Base-by-base conservation (phyloP, 2,329 filamentous ascomycete species). In the Dendryphion nanum region DNA sequence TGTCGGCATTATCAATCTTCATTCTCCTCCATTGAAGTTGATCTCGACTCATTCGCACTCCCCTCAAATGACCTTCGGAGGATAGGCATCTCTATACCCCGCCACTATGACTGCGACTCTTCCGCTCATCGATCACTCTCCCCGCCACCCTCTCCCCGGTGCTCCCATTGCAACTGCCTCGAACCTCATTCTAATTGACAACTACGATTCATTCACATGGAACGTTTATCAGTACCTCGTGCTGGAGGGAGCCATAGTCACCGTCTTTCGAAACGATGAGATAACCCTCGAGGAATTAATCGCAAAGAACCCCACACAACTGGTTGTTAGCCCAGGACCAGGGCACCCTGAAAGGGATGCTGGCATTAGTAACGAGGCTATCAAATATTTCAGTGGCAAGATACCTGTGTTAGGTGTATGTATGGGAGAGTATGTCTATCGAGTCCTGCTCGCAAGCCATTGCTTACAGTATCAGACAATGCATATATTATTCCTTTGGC, bases 141-240 rank as follows among this genome's bases (percentile, higher is more conserved):
- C 90, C 57, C 83, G 85, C 63, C 83, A 95, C 67, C 86, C 88
- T 42, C 78, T 85, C 47, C 83, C 85, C 36, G 83, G 83, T 19
- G 74, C 82, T 36, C 82, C 83, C 23, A 75, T 96, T 37, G 66
- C 84, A 17, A 89, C 83, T 35, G 93, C 93, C 18, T 86, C 85
- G 40, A 97, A 97, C 68, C 78, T 98, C 41, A 79, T 98, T 47
- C 77, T 98, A 48, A 96, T 98, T 58, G 93, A 98, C 75, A 98
- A 98, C 70, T 98, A 97, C 69, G 93, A 98, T 69, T 97, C 93
- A 3, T 98, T 98, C 67, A 96, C 91, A 42, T 98, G 90, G 89
- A 98, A 98, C 62, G 89, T 98, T 42, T 98, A 97, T 67, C 94
- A 98, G 68, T 98, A 98, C 60, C 81, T 98, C 1, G 85, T 91